phyloP scores from a whole-genome alignment of 2,329 filamentous ascomycete genomes.

The Cercospora beticola region DNA sequence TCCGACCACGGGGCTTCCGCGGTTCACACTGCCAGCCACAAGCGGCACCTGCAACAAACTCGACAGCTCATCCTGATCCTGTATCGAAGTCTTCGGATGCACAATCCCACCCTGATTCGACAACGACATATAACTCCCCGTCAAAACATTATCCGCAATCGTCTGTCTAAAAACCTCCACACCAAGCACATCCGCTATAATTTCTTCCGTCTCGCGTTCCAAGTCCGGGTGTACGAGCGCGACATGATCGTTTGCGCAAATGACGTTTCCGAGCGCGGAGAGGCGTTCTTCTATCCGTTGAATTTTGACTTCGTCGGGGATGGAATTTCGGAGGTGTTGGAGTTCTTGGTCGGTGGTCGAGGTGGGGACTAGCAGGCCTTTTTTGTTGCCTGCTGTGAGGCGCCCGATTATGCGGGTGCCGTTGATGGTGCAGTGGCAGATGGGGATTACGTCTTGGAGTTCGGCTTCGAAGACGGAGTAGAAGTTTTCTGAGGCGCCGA shows the following conservation, averaged over 20 bases:
- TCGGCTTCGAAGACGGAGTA: slow-evolving; percentile 98
- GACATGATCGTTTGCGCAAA: slow-evolving; percentile 94
- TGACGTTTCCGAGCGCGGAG: slow-evolving; percentile 93
- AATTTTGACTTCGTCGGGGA: slow-evolving; percentile 89
- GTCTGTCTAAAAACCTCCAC: slow-evolving; percentile 93
- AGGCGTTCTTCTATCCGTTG: slow-evolving; percentile 97
- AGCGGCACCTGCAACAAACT: slow-evolving; percentile 92
- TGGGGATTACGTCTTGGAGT: slow-evolving; percentile 94
- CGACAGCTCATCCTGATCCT: slow-evolving; percentile 96
- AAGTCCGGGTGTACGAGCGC: slow-evolving; percentile 94
- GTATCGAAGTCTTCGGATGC: slow-evolving; percentile 93
- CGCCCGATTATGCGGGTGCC: slow-evolving; percentile 95
- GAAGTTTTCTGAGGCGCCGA: slow-evolving; percentile 97
- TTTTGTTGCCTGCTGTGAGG: slow-evolving; percentile 93
- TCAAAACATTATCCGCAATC: slow-evolving; percentile 93
- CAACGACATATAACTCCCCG: slow-evolving; percentile 93
- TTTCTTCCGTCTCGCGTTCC: slow-evolving; percentile 97
- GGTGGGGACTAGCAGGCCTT: slow-evolving; percentile 93
- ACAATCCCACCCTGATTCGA: slow-evolving; percentile 96
- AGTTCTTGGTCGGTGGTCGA: slow-evolving; percentile 97
- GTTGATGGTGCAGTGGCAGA: slow-evolving; percentile 93
- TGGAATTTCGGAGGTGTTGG: slow-evolving; percentile 91
- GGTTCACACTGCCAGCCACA: slow-evolving; percentile 90
- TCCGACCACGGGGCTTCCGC: slow-evolving; percentile 90
- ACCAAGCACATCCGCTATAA: slow-evolving; percentile 89